phyloP scores from a whole-genome alignment of 306 rosid species.

The Fragaria ananassa region DNA sequence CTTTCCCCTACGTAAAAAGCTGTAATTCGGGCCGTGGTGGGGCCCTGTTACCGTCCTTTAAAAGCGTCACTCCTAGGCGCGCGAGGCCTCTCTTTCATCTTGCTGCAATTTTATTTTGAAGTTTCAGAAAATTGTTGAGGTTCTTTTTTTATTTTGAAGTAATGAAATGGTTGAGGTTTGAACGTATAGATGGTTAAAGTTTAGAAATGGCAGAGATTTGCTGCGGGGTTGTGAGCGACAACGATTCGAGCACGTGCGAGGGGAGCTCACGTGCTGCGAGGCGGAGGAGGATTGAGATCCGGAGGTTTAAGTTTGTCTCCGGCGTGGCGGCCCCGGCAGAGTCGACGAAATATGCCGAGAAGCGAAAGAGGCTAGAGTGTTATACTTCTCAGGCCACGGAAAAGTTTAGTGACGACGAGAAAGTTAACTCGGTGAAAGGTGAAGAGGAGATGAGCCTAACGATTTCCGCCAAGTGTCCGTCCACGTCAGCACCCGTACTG shows the following conservation, averaged over 20 bases:
- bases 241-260: constrained; percentile 14
- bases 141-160: too few species aligned
- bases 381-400: constrained; percentile 10
- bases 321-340: constrained; percentile 23
- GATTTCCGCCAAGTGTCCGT: background rate
- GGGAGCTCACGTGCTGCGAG: constrained; percentile 38
- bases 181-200: too few species aligned
- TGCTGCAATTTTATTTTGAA: too few species aligned
- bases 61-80: constrained; percentile 9
- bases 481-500: background rate
- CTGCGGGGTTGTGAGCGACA: constrained; percentile 35
- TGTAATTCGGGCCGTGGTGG: background rate
- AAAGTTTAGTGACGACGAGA: constrained; percentile 24
- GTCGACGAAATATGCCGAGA: constrained; percentile 8
- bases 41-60: constrained; percentile 2
- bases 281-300: constrained; percentile 55
- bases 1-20: constrained; percentile 14
- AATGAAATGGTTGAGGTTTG: too few species aligned
- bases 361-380: constrained; percentile 30
- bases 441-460: background rate
- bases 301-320: constrained; percentile 38
- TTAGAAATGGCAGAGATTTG: constrained; percentile 43
- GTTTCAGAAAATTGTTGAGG: background rate
- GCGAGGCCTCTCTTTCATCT: constrained; percentile 3
- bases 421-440: background rate